phyloP scores from a whole-genome alignment of 2,329 filamentous ascomycete genomes.

The Periconia sp. region DNA sequence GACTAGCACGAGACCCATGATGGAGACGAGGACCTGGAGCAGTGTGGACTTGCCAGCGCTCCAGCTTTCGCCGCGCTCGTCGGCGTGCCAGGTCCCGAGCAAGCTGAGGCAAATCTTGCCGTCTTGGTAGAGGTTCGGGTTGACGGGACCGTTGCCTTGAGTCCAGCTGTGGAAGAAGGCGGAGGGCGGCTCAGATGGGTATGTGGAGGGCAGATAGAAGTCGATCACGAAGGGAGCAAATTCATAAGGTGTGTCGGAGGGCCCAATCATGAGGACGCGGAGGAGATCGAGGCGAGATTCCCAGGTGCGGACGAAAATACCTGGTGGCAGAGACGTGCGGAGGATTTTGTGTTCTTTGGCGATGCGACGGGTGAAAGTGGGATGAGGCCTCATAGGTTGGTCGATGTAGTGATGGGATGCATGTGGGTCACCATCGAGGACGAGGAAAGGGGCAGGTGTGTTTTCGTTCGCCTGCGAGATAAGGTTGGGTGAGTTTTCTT shows the following conservation, averaged over 20 bases:
- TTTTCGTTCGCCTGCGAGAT: neutral
- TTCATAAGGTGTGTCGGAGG: slow-evolving; percentile 62
- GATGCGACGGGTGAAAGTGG: slow-evolving; percentile 52
- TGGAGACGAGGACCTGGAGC: slow-evolving; percentile 59
- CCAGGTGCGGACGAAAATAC: slow-evolving; percentile 62
- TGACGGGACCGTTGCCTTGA: slow-evolving; percentile 54
- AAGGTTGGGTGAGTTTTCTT: slow-evolving; percentile 8
- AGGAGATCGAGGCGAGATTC: slow-evolving; percentile 61
- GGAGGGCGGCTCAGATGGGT: slow-evolving; percentile 56
- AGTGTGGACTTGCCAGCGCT: slow-evolving; percentile 55
- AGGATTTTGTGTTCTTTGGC: slow-evolving; percentile 63
- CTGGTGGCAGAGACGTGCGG: slow-evolving; percentile 53
- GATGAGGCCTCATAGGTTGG: slow-evolving; percentile 43
- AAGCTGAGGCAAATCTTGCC: slow-evolving; percentile 63
- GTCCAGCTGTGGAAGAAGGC: slow-evolving; percentile 64
- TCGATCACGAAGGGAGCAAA: slow-evolving; percentile 64
- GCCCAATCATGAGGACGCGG: slow-evolving; percentile 61
- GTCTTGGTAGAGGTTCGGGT: slow-evolving; percentile 65
- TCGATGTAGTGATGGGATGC: slow-evolving; percentile 44
- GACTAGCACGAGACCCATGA: slow-evolving; percentile 61
- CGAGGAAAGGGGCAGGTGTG: slow-evolving; percentile 30
- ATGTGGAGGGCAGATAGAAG: slow-evolving; percentile 53
- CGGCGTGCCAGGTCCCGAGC: slow-evolving; percentile 61
- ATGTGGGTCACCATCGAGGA: slow-evolving; percentile 40
- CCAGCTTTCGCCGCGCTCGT: slow-evolving; percentile 57